Percentiles rank a stretch among this genome's conserved stretches.
Conservation (phyloP, 495 filamentous ascomycete genomes). For the Penicillium diatomitis region DNA sequence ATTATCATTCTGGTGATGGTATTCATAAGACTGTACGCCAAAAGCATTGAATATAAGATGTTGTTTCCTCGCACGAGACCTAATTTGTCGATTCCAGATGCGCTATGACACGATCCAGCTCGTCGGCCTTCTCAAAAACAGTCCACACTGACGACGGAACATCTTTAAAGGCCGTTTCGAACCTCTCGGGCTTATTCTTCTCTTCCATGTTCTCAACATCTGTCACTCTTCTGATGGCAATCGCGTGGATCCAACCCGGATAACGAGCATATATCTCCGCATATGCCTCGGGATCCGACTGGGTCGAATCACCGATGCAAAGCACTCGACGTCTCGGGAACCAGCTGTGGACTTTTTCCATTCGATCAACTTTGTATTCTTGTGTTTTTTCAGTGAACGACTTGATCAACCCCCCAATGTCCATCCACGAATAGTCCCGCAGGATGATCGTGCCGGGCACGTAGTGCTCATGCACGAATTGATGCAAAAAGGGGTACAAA, state of each 20-base stretch:
- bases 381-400: slow-evolving; percentile 74
- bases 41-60: too few relatives aligned
- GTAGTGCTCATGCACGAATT: slow-evolving; percentile 59
- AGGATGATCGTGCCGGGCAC: slow-evolving; percentile 72
- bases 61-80: not conserved
- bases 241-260: slow-evolving; percentile 65
- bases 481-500: slow-evolving; percentile 77
- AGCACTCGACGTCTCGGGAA: slow-evolving; percentile 72
- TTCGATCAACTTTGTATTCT: slow-evolving; percentile 77
- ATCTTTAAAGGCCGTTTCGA: slow-evolving; percentile 73
- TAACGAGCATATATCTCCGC: slow-evolving; percentile 58
- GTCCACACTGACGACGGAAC: slow-evolving; percentile 65
- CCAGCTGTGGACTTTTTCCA: slow-evolving; percentile 65
- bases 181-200: slow-evolving; percentile 65
- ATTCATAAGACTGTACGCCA: too few relatives aligned
- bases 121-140: slow-evolving; percentile 66
- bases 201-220: slow-evolving; percentile 63
- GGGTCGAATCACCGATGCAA: slow-evolving; percentile 82
- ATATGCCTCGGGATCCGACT: slow-evolving; percentile 86
- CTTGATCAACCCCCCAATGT: slow-evolving; percentile 65
- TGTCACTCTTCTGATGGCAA: slow-evolving; percentile 75
- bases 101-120: slow-evolving; percentile 46
- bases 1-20: not conserved
- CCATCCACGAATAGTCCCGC: slow-evolving; percentile 82
- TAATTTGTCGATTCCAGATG: slow-evolving; percentile 26